Evolutionary conservation across 148 eudicot genomes (phyloP), one percentile per base, ranked within the genome.

Genomic region (Vaccinium corymbosum): DNA sequence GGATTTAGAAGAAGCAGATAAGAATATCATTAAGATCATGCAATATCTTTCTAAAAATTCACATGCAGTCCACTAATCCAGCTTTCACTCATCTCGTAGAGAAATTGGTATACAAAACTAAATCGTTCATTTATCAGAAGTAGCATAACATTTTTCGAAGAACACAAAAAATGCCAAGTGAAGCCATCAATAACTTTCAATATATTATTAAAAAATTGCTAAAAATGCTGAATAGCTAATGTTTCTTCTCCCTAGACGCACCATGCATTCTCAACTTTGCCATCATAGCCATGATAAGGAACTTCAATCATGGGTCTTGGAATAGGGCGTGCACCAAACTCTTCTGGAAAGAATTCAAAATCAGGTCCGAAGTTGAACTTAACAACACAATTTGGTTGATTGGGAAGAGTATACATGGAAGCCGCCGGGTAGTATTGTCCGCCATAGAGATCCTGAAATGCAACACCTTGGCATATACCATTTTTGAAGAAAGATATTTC

Each of bases 381-480:
- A 75, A 95, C 98, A 79, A 84, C 80, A 57, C 99, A 95, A 82
- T 93, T 94, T 81, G 97, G 93, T 84, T 95, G 98, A 89, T 94
- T 89, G 15, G 99, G 99, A 83, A 95, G 98, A n/a, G 99, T 97
- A 86, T 93, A 97, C 97, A 97, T 97, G 59, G 99, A 97, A 85
- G 99, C 99, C 76, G 98, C 99, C 17, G 98, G 98, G 83, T 85
- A 97, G 87, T 97, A 97, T 55, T 93, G 94, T 38, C 97, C 99
- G 59, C 99, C 98, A 84, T 62, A 87, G 20, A 97, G 92, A 89
- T 97, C 93, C 87, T 78, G 91, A 85, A 92, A 97, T 50, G 99
- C 99, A 87, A 90, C 90, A 64, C 99, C 99, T 85, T 95, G 99
- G 88, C 92, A 93, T 22, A 86, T 81, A 38, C 99, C 99, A 86